Evolutionary conservation across 2,329 filamentous ascomycete genomes (phyloP).

Genomic region (Byssochlamys sp.): DNA sequence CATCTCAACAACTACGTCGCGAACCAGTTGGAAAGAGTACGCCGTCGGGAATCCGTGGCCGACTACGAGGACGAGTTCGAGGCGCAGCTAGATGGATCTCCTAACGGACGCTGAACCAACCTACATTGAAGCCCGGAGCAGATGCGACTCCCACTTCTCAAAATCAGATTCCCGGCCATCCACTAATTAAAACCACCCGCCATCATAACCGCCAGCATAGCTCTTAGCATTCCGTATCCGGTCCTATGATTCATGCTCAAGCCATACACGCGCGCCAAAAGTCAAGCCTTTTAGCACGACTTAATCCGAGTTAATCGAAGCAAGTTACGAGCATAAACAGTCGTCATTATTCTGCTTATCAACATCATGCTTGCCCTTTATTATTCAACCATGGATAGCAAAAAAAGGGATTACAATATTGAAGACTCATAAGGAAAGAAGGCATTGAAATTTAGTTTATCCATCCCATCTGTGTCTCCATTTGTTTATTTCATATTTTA

Average conservation of each 20-base stretch:
- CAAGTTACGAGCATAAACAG: not conserved
- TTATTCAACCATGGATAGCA: not conserved
- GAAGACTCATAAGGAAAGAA: not conserved
- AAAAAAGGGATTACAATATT: not conserved
- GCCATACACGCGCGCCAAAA: not conserved
- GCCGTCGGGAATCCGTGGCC: conserved; percentile 44
- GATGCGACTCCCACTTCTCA: not conserved
- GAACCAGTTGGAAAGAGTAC: conserved; percentile 67
- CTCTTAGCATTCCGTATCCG: too few relatives aligned
- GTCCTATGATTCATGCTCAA: not conserved
- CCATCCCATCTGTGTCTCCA: not conserved
- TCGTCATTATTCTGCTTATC: not conserved
- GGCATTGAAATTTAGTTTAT: not conserved
- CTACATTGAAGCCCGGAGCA: not conserved
- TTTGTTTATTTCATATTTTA: not conserved
- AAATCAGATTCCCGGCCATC: not conserved
- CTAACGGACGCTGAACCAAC: conserved; percentile 14
- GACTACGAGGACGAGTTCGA: conserved; percentile 55
- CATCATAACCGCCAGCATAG: too few relatives aligned
- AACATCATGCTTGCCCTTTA: not conserved
- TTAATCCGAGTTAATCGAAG: not conserved
- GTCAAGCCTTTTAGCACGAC: not conserved
- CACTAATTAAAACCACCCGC: not conserved
- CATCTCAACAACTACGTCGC: conserved; percentile 74
- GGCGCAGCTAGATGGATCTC: conserved; percentile 41